Evolutionary conservation across 148 eudicot species (phyloP).

Genomic region (Vaccinium corymbosum): DNA sequence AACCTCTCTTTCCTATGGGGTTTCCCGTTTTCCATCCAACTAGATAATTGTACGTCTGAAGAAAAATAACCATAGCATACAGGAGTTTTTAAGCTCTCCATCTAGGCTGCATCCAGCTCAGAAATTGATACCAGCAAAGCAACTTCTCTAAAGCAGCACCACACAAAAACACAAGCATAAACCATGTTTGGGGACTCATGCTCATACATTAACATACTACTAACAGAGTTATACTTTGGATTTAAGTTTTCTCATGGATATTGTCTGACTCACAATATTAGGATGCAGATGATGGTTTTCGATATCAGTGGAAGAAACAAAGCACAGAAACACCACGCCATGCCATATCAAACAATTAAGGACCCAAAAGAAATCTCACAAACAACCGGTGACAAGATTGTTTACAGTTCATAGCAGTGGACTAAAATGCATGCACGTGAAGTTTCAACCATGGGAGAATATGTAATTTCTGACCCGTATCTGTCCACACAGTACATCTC

Average conservation of each 20-base stretch:
- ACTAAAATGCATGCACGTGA: background rate
- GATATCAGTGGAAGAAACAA: background rate
- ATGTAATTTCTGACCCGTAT: conserved; percentile 62
- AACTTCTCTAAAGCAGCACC: background rate
- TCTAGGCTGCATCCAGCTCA: background rate
- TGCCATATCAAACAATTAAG: too few species aligned
- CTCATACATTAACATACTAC: background rate
- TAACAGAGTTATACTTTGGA: background rate
- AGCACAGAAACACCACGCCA: background rate
- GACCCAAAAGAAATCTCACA: too few species aligned
- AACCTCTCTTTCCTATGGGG: too few species aligned
- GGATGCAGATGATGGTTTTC: background rate
- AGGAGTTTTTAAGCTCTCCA: background rate
- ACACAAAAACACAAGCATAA: background rate
- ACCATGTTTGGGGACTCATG: background rate
- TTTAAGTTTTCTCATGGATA: background rate
- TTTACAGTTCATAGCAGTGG: background rate
- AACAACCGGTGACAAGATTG: background rate
- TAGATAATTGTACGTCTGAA: background rate
- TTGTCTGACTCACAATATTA: background rate
- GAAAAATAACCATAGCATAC: background rate
- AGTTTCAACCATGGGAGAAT: background rate
- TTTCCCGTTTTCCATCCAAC: background rate
- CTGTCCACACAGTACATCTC: conserved; percentile 80
- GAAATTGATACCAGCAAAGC: background rate